phyloP scores from a whole-genome alignment of 257 asterid genomes.

The Ilex asprella region DNA sequence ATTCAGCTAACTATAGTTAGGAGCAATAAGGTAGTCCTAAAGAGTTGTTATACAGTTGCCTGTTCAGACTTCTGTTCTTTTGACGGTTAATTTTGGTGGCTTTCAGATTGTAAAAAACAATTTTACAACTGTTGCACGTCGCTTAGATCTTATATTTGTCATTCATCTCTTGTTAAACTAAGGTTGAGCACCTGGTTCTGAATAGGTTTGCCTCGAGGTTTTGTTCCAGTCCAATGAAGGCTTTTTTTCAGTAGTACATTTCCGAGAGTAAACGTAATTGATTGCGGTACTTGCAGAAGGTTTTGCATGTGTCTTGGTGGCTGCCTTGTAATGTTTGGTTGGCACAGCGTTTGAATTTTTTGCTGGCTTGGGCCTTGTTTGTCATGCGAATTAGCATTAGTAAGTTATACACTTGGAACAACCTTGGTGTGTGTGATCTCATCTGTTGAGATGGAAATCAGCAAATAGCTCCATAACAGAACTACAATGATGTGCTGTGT shows the following conservation, averaged over 20 bases:
- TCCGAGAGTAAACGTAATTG: too few relatives aligned
- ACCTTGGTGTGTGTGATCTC: too few relatives aligned
- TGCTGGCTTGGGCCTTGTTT: too few relatives aligned
- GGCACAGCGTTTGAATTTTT: too few relatives aligned
- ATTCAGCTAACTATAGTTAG: not conserved
- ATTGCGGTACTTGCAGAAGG: too few relatives aligned
- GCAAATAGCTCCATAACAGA: too few relatives aligned
- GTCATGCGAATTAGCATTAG: too few relatives aligned
- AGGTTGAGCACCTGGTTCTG: not conserved
- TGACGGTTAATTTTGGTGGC: constrained; percentile 32
- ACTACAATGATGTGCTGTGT: too few relatives aligned
- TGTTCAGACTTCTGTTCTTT: constrained; percentile 12
- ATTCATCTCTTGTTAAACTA: not conserved
- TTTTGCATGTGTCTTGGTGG: too few relatives aligned
- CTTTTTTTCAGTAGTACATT: not conserved
- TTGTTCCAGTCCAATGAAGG: not conserved
- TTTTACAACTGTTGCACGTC: not conserved
- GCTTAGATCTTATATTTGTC: not conserved
- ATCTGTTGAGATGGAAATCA: too few relatives aligned
- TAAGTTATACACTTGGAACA: too few relatives aligned
- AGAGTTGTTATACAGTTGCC: constrained; percentile 9
- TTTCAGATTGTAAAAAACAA: constrained; percentile 29
- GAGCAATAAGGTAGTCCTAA: constrained; percentile 12
- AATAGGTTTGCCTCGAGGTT: not conserved
- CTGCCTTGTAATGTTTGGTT: too few relatives aligned